Evolutionary conservation across 768 basidiomycete species (phyloP).

Genomic region (Tulasnella sp.): DNA sequence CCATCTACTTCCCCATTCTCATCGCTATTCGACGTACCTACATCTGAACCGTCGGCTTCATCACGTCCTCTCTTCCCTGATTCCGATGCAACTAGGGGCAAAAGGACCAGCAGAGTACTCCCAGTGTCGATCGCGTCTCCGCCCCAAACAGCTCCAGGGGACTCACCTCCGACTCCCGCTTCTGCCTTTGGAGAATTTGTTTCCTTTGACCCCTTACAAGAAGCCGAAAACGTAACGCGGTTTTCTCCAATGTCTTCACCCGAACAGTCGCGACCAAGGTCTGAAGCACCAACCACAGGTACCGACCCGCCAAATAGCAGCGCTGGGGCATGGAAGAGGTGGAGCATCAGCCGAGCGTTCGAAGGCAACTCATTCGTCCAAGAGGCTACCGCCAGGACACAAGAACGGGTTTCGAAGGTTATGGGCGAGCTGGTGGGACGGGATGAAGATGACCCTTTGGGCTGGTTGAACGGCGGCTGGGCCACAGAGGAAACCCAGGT

Average conservation of each 20-base stretch:
- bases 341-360: neutral
- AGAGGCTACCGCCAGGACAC: neutral
- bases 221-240: neutral
- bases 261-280: neutral
- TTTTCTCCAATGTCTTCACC: neutral
- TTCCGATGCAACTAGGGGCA: neutral
- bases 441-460: constrained; percentile 8
- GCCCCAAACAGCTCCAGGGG: neutral
- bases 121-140: neutral
- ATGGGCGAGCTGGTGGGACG: neutral
- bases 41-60: neutral
- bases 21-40: constrained; percentile 9
- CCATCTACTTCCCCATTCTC: constrained; percentile 1
- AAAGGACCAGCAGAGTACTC: no score
- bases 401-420: neutral
- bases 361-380: neutral
- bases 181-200: constrained; percentile 9
- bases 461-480: constrained; percentile 1
- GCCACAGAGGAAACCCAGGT: neutral
- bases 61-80: neutral
- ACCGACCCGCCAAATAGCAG: neutral
- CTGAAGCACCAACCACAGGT: neutral
- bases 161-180: neutral
- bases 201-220: constrained; percentile 1
- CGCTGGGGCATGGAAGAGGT: neutral